These are phyloP conservation scores for Boletus rubropictus DNA, from an alignment of 768 basidiomycete species.

Conservation along the genomic window DNA sequence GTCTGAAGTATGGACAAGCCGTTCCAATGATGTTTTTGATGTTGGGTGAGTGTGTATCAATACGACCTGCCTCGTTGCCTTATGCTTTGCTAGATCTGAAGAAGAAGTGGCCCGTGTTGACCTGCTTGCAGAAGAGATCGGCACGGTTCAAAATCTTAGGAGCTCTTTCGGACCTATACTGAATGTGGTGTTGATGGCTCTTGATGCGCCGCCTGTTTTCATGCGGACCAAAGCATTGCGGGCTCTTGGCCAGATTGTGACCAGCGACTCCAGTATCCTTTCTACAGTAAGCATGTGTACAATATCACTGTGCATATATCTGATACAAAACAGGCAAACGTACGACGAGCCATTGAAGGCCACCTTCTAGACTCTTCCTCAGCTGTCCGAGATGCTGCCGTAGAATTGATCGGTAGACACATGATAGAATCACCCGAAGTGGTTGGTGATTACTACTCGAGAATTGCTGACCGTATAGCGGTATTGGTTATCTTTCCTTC, in stretches of 20 bases:
- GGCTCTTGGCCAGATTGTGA: constrained; percentile 84
- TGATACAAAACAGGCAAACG: constrained; percentile 49
- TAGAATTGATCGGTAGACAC: constrained; percentile 97
- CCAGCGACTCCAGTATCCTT: constrained; percentile 80
- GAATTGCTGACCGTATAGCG: constrained; percentile 85
- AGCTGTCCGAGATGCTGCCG: constrained; percentile 92
- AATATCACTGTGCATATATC: not conserved
- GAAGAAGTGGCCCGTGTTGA: constrained; percentile 69
- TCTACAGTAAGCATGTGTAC: constrained; percentile 47
- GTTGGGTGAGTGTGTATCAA: constrained; percentile 50
- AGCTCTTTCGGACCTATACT: constrained; percentile 83
- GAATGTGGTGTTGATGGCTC: constrained; percentile 66
- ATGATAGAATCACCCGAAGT: constrained; percentile 85
- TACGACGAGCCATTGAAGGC: constrained; percentile 81
- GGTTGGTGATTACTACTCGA: constrained; percentile 83
- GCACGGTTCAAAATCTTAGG: constrained; percentile 66
- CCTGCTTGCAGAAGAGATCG: constrained; percentile 66
- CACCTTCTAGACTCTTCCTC: constrained; percentile 90
- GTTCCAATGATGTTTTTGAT: constrained; percentile 71
- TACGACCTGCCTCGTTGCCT: not conserved
- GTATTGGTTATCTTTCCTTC: constrained; percentile 38
- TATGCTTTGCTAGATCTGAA: constrained; percentile 45
- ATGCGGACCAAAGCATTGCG: constrained; percentile 92
- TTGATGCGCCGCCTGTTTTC: constrained; percentile 84
- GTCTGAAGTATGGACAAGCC: constrained; percentile 68